Evolutionary conservation across 2,329 filamentous ascomycete species (phyloP), one percentile per base, ranked within the genome.

Genomic region (Cladobotryum mycophilum): DNA sequence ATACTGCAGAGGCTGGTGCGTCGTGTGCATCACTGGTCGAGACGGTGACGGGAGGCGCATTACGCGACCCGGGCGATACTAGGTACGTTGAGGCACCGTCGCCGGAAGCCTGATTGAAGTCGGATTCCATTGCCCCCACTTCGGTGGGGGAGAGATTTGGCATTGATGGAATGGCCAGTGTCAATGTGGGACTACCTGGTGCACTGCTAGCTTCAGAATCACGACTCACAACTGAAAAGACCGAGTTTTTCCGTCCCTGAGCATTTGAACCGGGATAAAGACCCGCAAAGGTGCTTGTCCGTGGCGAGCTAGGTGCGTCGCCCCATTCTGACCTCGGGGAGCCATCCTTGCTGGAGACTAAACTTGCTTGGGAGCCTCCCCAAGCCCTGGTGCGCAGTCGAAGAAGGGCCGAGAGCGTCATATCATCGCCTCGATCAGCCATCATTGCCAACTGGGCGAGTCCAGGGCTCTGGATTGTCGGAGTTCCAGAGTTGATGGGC

Each of bases 301-400:
- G 66, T 11, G 77, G 76, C 14, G 72, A 76, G 15, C 63, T 67
- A 2, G 72, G 69, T 46, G 69, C 70, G 20, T 79, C 78, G 1
- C 70, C 74, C 50, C 76, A 69, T 40, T 76, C 73, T 4, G 74
- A 75, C 22, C 69, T 66, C 2, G 76, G 76, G 15, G 76, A 79
- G 3, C 75, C 76, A 44, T 77, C 76, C 5, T 70, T 67, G 36
- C 75, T 74, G 3, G 78, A 81, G 56, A 75, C 75, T 5, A 90
- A 69, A 59, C 88, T 92, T 1, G 78, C 82, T 60, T 89, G 86
- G 51, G 88, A 93, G 4, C 87, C 86, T 20, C 89, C 89, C 80
- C 88, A 96, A 0, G 89, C 85, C 45, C 80, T 84, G 11, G 81
- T 84, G 3, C 90, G 81, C 40, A 95, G 68, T 54, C 83, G 85